Evolutionary conservation across 495 filamentous ascomycete species (phyloP).

Genomic region (Chlorociboria aeruginascens): DNA sequence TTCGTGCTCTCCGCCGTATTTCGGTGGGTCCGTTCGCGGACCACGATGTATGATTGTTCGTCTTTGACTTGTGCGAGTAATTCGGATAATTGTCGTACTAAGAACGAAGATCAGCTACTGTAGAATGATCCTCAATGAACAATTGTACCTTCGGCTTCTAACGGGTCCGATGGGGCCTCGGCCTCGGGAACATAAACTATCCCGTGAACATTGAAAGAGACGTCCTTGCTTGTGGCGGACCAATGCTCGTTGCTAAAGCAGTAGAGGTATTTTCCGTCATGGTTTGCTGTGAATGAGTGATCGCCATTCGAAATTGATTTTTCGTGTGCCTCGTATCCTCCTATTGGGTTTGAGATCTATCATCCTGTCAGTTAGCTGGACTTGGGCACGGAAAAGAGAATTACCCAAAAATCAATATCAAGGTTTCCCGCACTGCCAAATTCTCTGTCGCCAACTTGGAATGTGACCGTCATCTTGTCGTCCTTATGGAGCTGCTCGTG

Average conservation of each 20-base stretch:
- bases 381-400: constrained; percentile 1
- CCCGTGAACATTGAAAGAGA: constrained; percentile 97
- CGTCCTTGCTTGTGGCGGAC: constrained; percentile 84
- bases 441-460: constrained; percentile 94
- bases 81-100: constrained; percentile 78
- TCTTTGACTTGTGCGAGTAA: constrained; percentile 86
- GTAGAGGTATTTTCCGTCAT: constrained; percentile 86
- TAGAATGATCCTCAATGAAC: not conserved
- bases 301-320: constrained; percentile 76
- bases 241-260: constrained; percentile 99
- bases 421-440: constrained; percentile 91
- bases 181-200: constrained; percentile 93
- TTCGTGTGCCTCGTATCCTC: constrained; percentile 63
- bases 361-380: constrained; percentile 8
- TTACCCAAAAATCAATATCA: constrained; percentile 97
- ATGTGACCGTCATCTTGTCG: constrained; percentile 96
- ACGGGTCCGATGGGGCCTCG: constrained; percentile 72
- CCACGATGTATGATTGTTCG: constrained; percentile 93
- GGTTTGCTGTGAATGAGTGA: constrained; percentile 75
- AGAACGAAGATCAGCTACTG: not conserved
- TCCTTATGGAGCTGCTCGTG: constrained; percentile 86
- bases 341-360: constrained; percentile 75
- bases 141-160: constrained; percentile 70
- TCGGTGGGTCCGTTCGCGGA: constrained; percentile 88
- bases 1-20: constrained; percentile 99